Evolutionary conservation across 805 yeast genomes (phyloP).

Genomic region (Starmerella khaoyaiensis): DNA sequence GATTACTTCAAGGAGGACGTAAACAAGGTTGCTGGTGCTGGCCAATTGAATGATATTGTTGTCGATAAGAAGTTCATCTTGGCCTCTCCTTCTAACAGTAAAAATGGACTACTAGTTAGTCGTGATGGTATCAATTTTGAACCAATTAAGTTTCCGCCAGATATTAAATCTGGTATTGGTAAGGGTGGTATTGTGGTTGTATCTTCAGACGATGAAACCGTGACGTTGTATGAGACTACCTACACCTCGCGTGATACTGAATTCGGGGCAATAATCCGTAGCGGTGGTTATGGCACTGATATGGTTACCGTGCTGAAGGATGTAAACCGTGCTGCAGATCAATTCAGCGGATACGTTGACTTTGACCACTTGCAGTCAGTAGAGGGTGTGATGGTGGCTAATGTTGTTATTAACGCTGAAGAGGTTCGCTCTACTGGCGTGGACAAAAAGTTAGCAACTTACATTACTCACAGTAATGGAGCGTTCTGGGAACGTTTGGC

Average conservation of each 20-base stretch:
- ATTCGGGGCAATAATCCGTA: constrained; percentile 69
- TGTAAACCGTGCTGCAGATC: constrained; percentile 54
- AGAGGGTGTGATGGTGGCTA: constrained; percentile 73
- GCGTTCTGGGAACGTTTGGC: constrained; percentile 63
- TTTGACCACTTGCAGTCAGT: constrained; percentile 70
- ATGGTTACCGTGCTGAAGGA: constrained; percentile 53
- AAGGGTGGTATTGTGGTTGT: constrained; percentile 72
- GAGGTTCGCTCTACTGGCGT: constrained; percentile 33
- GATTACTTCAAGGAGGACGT: constrained; percentile 35
- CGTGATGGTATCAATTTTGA: constrained; percentile 68
- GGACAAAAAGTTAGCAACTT: constrained; percentile 50
- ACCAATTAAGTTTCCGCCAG: constrained; percentile 63
- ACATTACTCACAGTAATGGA: constrained; percentile 81
- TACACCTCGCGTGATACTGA: constrained; percentile 29
- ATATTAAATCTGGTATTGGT: constrained; percentile 44
- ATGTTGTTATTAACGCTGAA: constrained; percentile 47
- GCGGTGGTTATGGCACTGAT: constrained; percentile 83
- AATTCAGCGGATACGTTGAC: constrained; percentile 61
- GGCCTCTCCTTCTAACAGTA: constrained; percentile 42
- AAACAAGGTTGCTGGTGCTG: constrained; percentile 33
- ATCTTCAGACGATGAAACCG: constrained; percentile 55
- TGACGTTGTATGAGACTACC: constrained; percentile 48
- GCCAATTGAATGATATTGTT: constrained; percentile 59
- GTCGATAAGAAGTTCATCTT: constrained; percentile 57
- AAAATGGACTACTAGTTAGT: constrained; percentile 46